Conservation (phyloP, 2,329 filamentous ascomycete species). For the Diplodia scrobiculata region DNA sequence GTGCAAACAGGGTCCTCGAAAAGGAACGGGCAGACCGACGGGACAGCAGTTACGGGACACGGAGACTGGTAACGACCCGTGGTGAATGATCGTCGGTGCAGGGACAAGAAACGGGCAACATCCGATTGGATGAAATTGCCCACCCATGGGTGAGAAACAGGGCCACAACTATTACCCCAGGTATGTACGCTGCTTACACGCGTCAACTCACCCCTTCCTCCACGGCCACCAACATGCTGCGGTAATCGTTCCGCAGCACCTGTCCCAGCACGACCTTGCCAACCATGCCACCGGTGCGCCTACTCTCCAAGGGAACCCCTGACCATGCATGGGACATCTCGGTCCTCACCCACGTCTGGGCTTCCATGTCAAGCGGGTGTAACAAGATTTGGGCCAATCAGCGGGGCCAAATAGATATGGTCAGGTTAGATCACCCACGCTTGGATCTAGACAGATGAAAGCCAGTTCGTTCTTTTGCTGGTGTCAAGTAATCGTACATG, state of each 20-base stretch:
- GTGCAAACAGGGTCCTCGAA: not conserved
- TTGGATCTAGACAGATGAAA: not conserved
- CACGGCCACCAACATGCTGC: too few species aligned
- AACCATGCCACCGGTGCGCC: not conserved
- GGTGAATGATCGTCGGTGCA: not conserved
- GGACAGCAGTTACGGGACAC: not conserved
- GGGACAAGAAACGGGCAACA: not conserved
- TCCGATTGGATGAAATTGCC: not conserved
- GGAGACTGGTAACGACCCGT: not conserved
- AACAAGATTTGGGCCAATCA: too few species aligned
- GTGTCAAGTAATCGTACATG: not conserved
- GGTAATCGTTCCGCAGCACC: not conserved
- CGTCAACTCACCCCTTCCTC: not conserved
- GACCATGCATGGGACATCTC: too few species aligned
- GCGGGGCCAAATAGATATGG: too few species aligned
- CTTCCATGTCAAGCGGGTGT: too few species aligned
- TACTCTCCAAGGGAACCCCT: too few species aligned
- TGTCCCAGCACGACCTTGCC: not conserved
- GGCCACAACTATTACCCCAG: too few species aligned
- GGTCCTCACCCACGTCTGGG: too few species aligned
- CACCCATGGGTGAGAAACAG: too few species aligned
- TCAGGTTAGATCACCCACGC: not conserved
- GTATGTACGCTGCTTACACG: not conserved
- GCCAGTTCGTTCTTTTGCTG: not conserved
- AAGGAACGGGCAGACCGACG: too few species aligned